phyloP scores from a whole-genome alignment of 176 grass and related monocot species.

The Cenchrus americanus region DNA sequence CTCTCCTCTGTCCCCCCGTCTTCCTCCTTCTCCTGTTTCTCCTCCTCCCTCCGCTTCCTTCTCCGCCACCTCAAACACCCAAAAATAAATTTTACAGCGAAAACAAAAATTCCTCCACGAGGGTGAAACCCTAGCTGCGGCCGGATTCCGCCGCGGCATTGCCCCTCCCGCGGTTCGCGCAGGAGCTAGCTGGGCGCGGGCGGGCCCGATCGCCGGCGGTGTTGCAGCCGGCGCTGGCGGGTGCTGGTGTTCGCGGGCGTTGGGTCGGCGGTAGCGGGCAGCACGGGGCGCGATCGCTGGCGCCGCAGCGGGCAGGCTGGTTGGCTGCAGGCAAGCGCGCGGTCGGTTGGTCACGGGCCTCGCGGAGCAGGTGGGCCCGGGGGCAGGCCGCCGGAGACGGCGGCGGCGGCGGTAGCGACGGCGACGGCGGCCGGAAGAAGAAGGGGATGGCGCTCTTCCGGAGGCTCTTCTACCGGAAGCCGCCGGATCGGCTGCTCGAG shows the following conservation, averaged over 20 bases:
- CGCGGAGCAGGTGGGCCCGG: neutral
- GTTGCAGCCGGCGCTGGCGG: neutral
- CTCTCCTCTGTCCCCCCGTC: neutral
- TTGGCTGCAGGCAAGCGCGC: constrained; percentile 16
- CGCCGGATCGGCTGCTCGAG: constrained; percentile 95
- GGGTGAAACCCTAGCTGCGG: constrained; percentile 38
- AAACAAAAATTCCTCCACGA: neutral
- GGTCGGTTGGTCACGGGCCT: constrained; percentile 14
- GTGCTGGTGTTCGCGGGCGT: neutral
- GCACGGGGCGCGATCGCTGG: neutral
- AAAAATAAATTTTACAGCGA: constrained; percentile 32
- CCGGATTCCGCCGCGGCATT: constrained; percentile 46
- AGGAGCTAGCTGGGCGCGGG: neutral
- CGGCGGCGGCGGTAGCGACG: constrained; percentile 50
- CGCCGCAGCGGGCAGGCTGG: constrained; percentile 15
- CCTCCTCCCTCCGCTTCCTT: constrained; percentile 16
- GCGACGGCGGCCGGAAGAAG: constrained; percentile 38
- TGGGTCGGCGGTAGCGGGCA: neutral
- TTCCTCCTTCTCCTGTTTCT: neutral
- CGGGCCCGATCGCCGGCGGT: constrained; percentile 1
- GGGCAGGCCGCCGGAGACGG: constrained; percentile 54
- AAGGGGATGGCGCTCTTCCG: constrained; percentile 85
- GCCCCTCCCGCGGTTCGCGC: neutral
- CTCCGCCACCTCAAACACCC: constrained; percentile 37
- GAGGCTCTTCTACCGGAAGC: constrained; percentile 93